These are phyloP conservation scores for Penicillium crustosum DNA, from an alignment of 2,329 filamentous ascomycete genomes.

Conservation along the genomic window DNA sequence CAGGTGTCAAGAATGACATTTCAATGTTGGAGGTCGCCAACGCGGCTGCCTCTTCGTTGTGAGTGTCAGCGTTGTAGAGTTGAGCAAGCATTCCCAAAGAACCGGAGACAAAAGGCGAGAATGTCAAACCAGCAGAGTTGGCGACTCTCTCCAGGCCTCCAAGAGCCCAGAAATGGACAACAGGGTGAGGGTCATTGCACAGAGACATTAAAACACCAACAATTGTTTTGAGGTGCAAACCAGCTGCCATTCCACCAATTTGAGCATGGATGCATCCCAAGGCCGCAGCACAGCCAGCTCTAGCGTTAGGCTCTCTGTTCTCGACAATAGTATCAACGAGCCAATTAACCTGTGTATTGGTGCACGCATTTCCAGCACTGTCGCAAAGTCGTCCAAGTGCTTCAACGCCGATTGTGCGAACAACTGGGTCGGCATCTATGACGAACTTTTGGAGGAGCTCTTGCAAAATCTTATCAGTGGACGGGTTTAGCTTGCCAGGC, in stretches of 20 bases:
- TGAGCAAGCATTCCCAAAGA: constrained; percentile 93
- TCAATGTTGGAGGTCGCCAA: constrained; percentile 87
- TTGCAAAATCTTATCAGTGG: constrained; percentile 71
- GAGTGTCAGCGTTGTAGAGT: constrained; percentile 85
- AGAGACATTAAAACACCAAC: constrained; percentile 98
- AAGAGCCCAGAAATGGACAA: constrained; percentile 94
- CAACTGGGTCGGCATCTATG: constrained; percentile 77
- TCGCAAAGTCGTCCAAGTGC: constrained; percentile 83
- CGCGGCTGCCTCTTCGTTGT: constrained; percentile 79
- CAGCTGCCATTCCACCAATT: constrained; percentile 95
- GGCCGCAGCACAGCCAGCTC: constrained; percentile 91
- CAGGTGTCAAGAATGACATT: constrained; percentile 75
- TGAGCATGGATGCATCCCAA: constrained; percentile 91
- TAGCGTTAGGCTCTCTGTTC: constrained; percentile 88
- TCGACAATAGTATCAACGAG: constrained; percentile 91
- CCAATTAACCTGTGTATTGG: constrained; percentile 83
- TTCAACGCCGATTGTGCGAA: constrained; percentile 81
- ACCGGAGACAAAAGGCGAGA: constrained; percentile 84
- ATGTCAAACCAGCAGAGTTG: constrained; percentile 88
- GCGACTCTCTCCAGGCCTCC: constrained; percentile 83
- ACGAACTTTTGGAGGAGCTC: constrained; percentile 77
- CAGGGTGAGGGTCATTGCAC: constrained; percentile 90
- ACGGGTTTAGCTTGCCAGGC: constrained; percentile 69
- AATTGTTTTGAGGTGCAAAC: constrained; percentile 94
- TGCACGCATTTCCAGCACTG: constrained; percentile 81